Base-by-base conservation (phyloP, 2,329 filamentous ascomycete genomes). In the Paecilomyces fulvus region DNA sequence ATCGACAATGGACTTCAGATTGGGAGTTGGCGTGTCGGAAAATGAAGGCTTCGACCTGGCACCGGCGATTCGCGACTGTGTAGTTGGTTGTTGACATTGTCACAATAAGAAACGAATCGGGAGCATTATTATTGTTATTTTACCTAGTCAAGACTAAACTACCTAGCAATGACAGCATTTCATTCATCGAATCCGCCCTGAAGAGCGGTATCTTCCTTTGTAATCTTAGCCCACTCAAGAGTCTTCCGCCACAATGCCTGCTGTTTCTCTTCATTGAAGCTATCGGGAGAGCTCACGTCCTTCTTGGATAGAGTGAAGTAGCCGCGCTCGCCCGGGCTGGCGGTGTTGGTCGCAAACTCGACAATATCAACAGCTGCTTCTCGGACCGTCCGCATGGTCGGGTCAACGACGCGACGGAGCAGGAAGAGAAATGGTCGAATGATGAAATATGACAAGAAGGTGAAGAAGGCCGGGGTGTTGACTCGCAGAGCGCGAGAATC, bases 401-500 rank as follows among this genome's bases (percentile, higher is more conserved):
- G 69, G 23, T 69, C 63, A 14, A 64, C 30, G 14, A 63, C n/a
- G 3, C 20, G 54, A 20, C 60, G 61, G 20, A 71, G 51, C 9
- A 72, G 51, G 8, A 65, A 65, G 5, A 70, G 54, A 12, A 74
- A 23, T 0, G 67, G 64, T 52, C 55, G 63, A 54, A 65, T 62
- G 5, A 69, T 53, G 20, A 68, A 60, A 21, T 49, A 63, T 51
- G 71, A 64, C 46, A 72, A 30, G 30, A 63, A 59, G 17, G 50
- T 56, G 30, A 71, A 52, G 12, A 58, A 49, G 3, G 20, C 30
- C 2, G 72, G 70, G 0, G 70, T 71, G 53, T 75, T 72, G 10
- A 61, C 66, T 3, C 59, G 57, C 51, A 76, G 64, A 2, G 69
- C 68, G 20, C 72, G 68, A 8, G 74, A 77, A 59, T 77, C 70